Percentiles rank a stretch among this genome's conserved stretches.
Conservation (phyloP, 2,329 filamentous ascomycete genomes). For the Clarireedia monteithiana region DNA sequence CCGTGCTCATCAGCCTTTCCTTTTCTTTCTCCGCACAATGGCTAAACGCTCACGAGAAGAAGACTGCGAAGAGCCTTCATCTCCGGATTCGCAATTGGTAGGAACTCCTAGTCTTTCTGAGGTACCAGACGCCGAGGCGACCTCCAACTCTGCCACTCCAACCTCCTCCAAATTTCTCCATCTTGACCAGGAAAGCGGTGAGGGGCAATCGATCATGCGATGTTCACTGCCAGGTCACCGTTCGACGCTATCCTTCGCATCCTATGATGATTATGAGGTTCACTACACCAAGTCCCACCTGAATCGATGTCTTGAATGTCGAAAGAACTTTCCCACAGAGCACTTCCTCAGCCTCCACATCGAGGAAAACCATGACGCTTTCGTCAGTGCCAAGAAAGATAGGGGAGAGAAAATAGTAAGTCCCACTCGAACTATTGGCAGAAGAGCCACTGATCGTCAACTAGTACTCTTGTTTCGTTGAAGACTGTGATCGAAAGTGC, state of each 20-base stretch:
- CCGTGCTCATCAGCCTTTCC: slow-evolving; percentile 16
- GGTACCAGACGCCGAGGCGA: slow-evolving; percentile 19
- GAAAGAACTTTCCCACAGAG: slow-evolving; percentile 78
- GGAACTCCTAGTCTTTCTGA: slow-evolving; percentile 9
- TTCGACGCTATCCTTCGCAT: slow-evolving; percentile 60
- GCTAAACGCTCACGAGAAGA: slow-evolving; percentile 51
- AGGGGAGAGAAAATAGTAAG: slow-evolving; percentile 79
- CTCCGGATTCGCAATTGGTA: slow-evolving; percentile 28
- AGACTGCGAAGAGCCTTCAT: slow-evolving; percentile 36
- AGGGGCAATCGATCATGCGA: slow-evolving; percentile 48
- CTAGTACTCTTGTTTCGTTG: slow-evolving; percentile 82
- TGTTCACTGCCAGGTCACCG: slow-evolving; percentile 78
- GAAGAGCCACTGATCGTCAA: slow-evolving; percentile 1
- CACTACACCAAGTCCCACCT: slow-evolving; percentile 78
- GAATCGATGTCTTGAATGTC: slow-evolving; percentile 79
- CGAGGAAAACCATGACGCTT: slow-evolving; percentile 82
- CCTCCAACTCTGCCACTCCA: slow-evolving; percentile 19
- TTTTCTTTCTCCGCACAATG: slow-evolving; percentile 35
- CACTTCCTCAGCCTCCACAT: slow-evolving; percentile 79
- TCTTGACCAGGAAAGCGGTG: slow-evolving; percentile 49
- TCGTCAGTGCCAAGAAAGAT: slow-evolving; percentile 63
- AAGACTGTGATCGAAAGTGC: slow-evolving; percentile 80
- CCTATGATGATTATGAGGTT: slow-evolving; percentile 74
- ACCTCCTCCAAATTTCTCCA: slow-evolving; percentile 49
- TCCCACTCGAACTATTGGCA: slow-evolving; percentile 13